Conservation (phyloP, 2,329 filamentous ascomycete species). For the Hypoxylon sp. region DNA sequence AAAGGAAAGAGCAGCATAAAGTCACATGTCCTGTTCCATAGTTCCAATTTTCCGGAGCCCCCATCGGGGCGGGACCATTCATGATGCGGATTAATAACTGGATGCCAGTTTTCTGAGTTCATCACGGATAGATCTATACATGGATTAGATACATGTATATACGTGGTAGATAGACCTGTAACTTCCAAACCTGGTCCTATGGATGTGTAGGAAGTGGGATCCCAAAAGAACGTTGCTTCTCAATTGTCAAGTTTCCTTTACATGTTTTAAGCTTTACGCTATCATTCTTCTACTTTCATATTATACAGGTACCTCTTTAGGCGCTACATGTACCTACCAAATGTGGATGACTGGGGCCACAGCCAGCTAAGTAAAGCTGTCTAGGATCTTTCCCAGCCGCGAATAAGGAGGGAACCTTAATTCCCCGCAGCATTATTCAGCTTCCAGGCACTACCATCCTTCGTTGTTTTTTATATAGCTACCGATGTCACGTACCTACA, state of each 20-base stretch:
- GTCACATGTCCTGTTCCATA: constrained; percentile 15
- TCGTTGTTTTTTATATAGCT: neutral
- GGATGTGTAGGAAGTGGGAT: too few species aligned
- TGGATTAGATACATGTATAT: too few species aligned
- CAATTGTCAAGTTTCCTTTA: too few species aligned
- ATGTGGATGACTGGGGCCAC: neutral
- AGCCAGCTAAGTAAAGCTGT: constrained; percentile 5
- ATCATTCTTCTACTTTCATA: too few species aligned
- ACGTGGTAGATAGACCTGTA: too few species aligned
- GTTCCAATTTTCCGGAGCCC: constrained; percentile 1
- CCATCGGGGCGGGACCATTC: neutral
- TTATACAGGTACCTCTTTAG: too few species aligned
- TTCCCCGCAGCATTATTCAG: constrained; percentile 3
- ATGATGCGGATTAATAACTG: neutral
- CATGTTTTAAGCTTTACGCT: too few species aligned
- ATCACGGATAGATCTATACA: too few species aligned
- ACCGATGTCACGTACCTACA: neutral
- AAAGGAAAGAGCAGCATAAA: constrained; percentile 3
- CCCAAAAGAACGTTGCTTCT: too few species aligned
- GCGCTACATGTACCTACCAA: neutral
- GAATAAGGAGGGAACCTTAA: constrained; percentile 7
- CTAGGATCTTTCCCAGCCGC: constrained; percentile 16
- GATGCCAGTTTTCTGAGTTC: too few species aligned
- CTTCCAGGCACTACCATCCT: neutral
- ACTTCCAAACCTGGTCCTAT: too few species aligned